Percentiles rank a stretch among this genome's conserved stretches.
Conservation (phyloP, 371 early-diverging fungal species). For the Circinella umbellata region DNA sequence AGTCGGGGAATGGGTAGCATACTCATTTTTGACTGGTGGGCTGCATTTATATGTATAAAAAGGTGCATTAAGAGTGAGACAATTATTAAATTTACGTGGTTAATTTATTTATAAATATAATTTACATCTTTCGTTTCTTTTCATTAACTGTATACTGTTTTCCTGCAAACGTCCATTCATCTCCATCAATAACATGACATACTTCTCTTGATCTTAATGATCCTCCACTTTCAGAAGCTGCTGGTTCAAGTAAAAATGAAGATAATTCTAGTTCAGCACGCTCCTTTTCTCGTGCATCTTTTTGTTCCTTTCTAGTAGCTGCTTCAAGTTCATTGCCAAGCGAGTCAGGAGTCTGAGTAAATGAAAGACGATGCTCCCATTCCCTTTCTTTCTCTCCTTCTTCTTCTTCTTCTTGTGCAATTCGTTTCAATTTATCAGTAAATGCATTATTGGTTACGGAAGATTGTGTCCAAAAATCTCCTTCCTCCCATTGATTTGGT, state of each 20-base stretch:
- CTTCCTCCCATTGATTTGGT: slow-evolving; percentile 6
- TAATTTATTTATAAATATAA: background rate
- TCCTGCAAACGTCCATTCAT: slow-evolving; percentile 25
- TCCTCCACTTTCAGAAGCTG: background rate
- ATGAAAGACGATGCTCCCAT: background rate
- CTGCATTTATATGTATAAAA: too few species aligned
- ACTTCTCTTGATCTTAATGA: background rate
- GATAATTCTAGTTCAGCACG: slow-evolving; percentile 8
- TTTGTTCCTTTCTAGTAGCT: slow-evolving; percentile 7
- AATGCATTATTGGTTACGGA: slow-evolving; percentile 11
- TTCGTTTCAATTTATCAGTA: slow-evolving; percentile 15
- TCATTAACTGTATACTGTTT: slow-evolving; percentile 20
- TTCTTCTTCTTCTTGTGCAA: slow-evolving; percentile 19
- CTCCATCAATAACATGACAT: slow-evolving; percentile 20
- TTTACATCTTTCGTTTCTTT: slow-evolving; percentile 5
- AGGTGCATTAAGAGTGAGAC: too few species aligned
- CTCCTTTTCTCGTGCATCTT: slow-evolving; percentile 3
- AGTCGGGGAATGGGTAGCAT: too few species aligned
- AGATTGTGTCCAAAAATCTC: slow-evolving; percentile 10
- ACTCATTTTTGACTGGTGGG: too few species aligned
- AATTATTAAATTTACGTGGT: too few species aligned
- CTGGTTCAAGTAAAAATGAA: slow-evolving; percentile 13
- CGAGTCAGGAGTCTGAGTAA: background rate
- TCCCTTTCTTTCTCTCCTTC: background rate
- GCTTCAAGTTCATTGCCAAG: slow-evolving; percentile 16